phyloP scores from a whole-genome alignment of 2,329 filamentous ascomycete species.

The Kalaharituber pfeilii region DNA sequence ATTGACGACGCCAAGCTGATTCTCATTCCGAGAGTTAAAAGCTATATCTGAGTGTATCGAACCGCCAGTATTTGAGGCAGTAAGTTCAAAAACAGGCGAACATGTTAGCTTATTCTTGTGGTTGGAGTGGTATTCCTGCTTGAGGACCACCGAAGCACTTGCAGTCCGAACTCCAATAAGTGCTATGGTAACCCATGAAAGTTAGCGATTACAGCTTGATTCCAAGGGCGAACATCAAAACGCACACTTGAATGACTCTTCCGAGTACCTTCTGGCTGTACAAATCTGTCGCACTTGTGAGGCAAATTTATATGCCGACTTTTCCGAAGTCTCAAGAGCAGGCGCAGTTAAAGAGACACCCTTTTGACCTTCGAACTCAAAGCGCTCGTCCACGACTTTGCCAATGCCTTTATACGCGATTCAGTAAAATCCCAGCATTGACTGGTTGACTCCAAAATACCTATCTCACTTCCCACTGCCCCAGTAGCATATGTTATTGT shows the following conservation, averaged over 20 bases:
- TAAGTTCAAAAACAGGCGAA: neutral
- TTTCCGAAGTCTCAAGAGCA: neutral
- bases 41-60: conserved; percentile 11
- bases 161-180: neutral
- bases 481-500: neutral
- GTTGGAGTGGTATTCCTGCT: neutral
- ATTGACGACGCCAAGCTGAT: conserved; percentile 12
- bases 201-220: too few species aligned
- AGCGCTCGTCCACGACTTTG: too few species aligned
- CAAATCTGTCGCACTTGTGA: neutral
- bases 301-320: neutral
- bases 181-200: neutral
- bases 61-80: neutral
- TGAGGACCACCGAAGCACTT: neutral
- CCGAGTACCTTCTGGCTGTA: neutral
- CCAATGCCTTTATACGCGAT: too few species aligned
- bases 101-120: neutral
- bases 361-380: neutral
- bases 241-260: too few species aligned
- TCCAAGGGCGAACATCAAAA: too few species aligned
- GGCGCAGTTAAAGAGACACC: neutral
- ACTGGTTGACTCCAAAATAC: too few species aligned
- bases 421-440: too few species aligned
- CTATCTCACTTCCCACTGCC: neutral
- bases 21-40: conserved; percentile 10